Evolutionary conservation across 2,329 filamentous ascomycete species (phyloP).

Genomic region (Cryphonectria japonica): DNA sequence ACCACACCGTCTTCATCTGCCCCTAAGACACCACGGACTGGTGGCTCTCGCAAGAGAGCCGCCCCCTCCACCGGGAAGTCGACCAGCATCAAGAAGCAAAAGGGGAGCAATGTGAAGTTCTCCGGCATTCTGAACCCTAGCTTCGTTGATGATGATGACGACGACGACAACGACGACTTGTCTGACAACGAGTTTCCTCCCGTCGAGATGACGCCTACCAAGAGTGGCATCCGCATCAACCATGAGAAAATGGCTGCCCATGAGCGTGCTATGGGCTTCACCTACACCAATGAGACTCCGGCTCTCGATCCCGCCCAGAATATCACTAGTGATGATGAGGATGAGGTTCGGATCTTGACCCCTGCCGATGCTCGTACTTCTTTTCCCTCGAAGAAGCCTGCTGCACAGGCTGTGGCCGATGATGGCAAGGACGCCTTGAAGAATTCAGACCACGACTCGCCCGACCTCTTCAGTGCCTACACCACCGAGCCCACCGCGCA

Average conservation of each 20-base stretch:
- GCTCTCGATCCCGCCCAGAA: background rate
- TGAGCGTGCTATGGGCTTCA: background rate
- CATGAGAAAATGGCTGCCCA: background rate
- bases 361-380: background rate
- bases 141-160: conserved; percentile 12
- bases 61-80: conserved; percentile 26
- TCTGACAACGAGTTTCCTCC: conserved; percentile 27
- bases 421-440: background rate
- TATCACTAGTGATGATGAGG: conserved; percentile 12
- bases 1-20: conserved; percentile 3
- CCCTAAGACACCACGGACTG: conserved; percentile 31
- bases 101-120: conserved; percentile 57
- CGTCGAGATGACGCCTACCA: conserved; percentile 7
- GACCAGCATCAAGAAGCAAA: conserved; percentile 23
- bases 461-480: background rate
- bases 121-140: conserved; percentile 39
- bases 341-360: conserved; percentile 4
- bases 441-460: background rate
- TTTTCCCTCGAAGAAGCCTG: background rate
- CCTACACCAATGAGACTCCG: background rate
- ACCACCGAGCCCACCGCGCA: background rate
- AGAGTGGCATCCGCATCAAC: background rate
- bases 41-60: conserved; percentile 20
- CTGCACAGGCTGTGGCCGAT: background rate
- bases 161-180: conserved; percentile 23